Evolutionary conservation across 495 filamentous ascomycete genomes (phyloP), one percentile per base, ranked within the genome.

Genomic region (Aspergillus egyptiacus): DNA sequence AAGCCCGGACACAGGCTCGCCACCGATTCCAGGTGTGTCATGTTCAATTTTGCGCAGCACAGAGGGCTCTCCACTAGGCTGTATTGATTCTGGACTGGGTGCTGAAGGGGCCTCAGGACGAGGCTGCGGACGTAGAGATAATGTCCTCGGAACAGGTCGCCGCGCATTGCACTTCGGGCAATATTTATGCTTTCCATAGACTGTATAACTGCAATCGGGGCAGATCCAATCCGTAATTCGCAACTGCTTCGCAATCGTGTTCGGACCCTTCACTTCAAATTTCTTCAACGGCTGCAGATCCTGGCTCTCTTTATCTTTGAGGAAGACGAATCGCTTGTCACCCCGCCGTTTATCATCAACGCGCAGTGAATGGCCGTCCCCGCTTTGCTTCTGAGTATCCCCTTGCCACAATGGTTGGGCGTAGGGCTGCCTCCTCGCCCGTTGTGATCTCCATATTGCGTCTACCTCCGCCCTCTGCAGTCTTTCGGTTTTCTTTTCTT

Each of bases 101-200:
- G 25, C 25, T 27, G 25, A 10, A 10, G 5, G 25, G 10, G 10
- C 10, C 25, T 27, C 10, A n/a, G n/a, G n/a, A n/a, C 10, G 5
- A 27, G 25, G 25, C 25, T 27, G 28, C 10, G 28, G 28, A 11
- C 10, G 28, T 34, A 3, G 15, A 32, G 28, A 23, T 13, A 19
- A 1, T 1, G 6, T 44, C 15, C 18, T n/a, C 18, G 8, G 17
- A 5, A 13, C 22, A 2, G 63, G 65, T 45, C 63, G 55, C 24
- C 53, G 25, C 7, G 62, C 45, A 24, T 56, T 55, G 50, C 69
- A 72, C 33, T 46, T 56, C 18, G 66, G 66, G 43, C 69, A 72
- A 6, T 5, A 2, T 1, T 2, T 32, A 19, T 63, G 50, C 27
- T 42, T 59, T 2, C 60, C 59, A 31, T 56, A 66, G 19, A 63